Base-by-base conservation (phyloP, 345 rosid genomes). In the Raphanus raphanistrum region DNA sequence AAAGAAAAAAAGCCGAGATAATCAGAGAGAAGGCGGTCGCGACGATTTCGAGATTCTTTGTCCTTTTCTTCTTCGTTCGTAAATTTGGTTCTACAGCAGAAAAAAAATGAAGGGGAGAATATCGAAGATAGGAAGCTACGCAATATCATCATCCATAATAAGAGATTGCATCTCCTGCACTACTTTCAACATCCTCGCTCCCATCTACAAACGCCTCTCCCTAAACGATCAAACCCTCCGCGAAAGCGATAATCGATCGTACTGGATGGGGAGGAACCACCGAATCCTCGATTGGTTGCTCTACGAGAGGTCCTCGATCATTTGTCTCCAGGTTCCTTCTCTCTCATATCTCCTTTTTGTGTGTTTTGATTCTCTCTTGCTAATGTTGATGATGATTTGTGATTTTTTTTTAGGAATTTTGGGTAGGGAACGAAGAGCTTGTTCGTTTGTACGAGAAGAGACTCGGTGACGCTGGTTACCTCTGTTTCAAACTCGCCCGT, bases 361-460 rank as follows among this genome's bases (percentile, higher is more conserved):
- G 6, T 6, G 7, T 45, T 45, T 11, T 45, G 15, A 11, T 45
- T 13, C 15, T 13, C 25, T 63, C 26, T 63, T 36, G 3, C n/a
- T 59, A 4, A 48, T 50, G 57, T 70, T 8, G 45, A 12, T 26
- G 65, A 50, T 13, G 52, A 3, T 59, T 33, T 4, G 54, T 45
- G 54, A 41, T 4, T 63, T 60, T 78, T 63, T 61, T 64, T 59
- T 76, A 94, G 98, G 98, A 92, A 83, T 94, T 94, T 76, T 94
- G 98, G 98, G 86, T 87, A 35, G 94, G 94, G 21, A 94, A 94
- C 68, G 88, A 92, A 75, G 97, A 94, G 80, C 90, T 94, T 75
- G 98, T 94, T 21, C 82, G 77, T 68, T 69, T 94, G 81, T 94
- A 92, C 36, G 94, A 94, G 87, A 89, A 87, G 84, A 88, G 93